Evolutionary conservation across 176 grass and related monocot species (phyloP).

Genomic region (Avena atlantica): DNA sequence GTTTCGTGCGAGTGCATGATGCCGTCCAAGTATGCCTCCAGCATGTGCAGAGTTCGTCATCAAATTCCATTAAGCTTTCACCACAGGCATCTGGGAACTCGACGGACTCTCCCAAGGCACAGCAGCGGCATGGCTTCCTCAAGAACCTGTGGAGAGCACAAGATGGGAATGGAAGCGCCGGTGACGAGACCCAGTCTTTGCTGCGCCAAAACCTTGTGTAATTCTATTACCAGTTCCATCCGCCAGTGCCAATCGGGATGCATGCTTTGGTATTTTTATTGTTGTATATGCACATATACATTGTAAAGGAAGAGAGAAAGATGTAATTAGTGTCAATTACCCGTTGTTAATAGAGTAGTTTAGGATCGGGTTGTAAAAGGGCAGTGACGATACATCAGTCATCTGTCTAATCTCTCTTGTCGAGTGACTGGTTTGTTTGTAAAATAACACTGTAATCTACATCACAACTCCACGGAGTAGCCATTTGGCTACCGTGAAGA

Average conservation of each 20-base stretch:
- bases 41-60: slow-evolving; percentile 60
- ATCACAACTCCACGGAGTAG: background rate
- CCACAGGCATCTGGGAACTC: slow-evolving; percentile 33
- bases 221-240: background rate
- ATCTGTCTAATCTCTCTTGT: background rate
- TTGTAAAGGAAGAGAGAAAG: background rate
- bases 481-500: slow-evolving; percentile 2
- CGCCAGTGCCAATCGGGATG: background rate
- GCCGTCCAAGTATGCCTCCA: slow-evolving; percentile 88
- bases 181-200: slow-evolving; percentile 58
- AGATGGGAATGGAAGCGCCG: background rate
- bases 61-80: slow-evolving; percentile 30
- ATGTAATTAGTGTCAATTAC: background rate
- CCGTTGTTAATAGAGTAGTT: background rate
- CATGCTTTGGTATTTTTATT: background rate
- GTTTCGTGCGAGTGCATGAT: slow-evolving; percentile 90
- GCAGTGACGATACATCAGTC: background rate
- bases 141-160: slow-evolving; percentile 60
- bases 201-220: slow-evolving; percentile 64
- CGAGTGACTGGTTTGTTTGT: background rate
- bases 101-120: slow-evolving; percentile 38
- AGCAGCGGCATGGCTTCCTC: slow-evolving; percentile 41
- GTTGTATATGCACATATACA: slow-evolving; percentile 23
- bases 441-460: background rate
- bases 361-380: background rate